These are phyloP conservation scores for Trypanosoma boissoni DNA, from an alignment of 208 protist species.

Conservation along the genomic window DNA sequence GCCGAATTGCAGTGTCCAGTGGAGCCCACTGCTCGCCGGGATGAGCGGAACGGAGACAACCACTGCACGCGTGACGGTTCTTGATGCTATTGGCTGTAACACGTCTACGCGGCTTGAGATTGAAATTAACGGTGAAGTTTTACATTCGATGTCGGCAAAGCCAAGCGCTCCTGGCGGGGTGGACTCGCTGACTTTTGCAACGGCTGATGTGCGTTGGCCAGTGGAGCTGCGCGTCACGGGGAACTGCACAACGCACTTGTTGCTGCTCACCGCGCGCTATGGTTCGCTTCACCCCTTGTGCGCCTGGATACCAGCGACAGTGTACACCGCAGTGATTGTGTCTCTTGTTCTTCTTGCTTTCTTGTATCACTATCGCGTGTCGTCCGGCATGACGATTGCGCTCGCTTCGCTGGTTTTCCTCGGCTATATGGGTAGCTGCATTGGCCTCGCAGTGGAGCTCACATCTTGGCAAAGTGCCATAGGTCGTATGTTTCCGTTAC, in stretches of 20 bases:
- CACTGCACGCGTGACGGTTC: conserved; percentile 21
- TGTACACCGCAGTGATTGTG: conserved; percentile 36
- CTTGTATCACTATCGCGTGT: conserved; percentile 22
- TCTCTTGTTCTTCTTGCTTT: conserved; percentile 26
- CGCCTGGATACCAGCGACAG: conserved; percentile 58
- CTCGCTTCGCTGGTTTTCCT: conserved; percentile 42
- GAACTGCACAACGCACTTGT: conserved; percentile 35
- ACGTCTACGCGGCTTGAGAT: neutral
- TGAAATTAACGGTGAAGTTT: no score
- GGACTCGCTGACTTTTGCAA: conserved; percentile 12
- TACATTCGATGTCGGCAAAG: no score
- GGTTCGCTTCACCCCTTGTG: conserved; percentile 52
- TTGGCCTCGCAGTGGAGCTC: conserved; percentile 59
- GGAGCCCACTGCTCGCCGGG: conserved; percentile 32
- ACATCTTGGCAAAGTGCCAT: conserved; percentile 55
- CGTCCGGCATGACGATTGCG: conserved; percentile 22
- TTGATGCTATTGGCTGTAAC: neutral
- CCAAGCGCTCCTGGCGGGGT: neutral
- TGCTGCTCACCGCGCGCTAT: conserved; percentile 38
- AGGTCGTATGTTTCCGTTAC: conserved; percentile 62
- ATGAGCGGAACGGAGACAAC: conserved; percentile 27
- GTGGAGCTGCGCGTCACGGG: conserved; percentile 22
- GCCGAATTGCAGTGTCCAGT: conserved; percentile 20
- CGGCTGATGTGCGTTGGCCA: conserved; percentile 19
- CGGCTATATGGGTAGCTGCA: conserved; percentile 53